A percentile compares a stretch with the other conserved stretches of the same genome.
phyloP scores from a whole-genome alignment of 1,284 basidiomycete genomes.

The Irpex sp. region DNA sequence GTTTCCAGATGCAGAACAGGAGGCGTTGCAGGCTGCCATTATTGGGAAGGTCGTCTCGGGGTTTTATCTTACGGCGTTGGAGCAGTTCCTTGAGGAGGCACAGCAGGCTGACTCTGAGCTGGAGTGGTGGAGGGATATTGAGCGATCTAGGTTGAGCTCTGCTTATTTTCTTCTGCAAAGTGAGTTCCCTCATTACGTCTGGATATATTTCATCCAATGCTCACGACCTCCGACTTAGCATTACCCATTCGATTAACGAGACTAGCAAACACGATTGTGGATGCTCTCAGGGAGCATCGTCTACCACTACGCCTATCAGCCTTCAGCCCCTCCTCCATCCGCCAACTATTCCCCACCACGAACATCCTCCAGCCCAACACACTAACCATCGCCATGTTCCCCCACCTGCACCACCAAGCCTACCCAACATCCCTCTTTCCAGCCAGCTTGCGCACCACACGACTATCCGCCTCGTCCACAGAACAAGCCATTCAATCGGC shows the following conservation, averaged over 20 bases:
- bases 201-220: no score
- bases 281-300: conserved; percentile 41
- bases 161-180: conserved; percentile 66
- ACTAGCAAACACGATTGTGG: conserved; percentile 39
- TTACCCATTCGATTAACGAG: conserved; percentile 27
- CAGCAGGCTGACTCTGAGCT: conserved; percentile 62
- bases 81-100: conserved; percentile 57
- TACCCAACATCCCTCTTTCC: conserved; percentile 16
- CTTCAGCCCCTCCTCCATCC: conserved; percentile 49
- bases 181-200: conserved; percentile 29
- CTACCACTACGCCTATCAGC: conserved; percentile 45
- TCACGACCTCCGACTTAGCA: conserved; percentile 55
- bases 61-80: conserved; percentile 57
- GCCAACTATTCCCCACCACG: conserved; percentile 43
- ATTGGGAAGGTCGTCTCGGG: conserved; percentile 47
- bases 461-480: conserved; percentile 11
- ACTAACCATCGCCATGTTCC: conserved; percentile 58
- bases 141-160: conserved; percentile 47
- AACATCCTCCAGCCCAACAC: conserved; percentile 41
- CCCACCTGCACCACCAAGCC: conserved; percentile 44
- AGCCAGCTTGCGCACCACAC: not conserved
- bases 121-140: conserved; percentile 74
- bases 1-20: conserved; percentile 24
- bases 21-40: conserved; percentile 26
- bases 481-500: conserved; percentile 18